A percentile compares a stretch with the other conserved stretches of the same genome.
These are phyloP conservation scores for Candida parachauliodes DNA, from an alignment of 805 yeast species.

Conservation along the genomic window DNA sequence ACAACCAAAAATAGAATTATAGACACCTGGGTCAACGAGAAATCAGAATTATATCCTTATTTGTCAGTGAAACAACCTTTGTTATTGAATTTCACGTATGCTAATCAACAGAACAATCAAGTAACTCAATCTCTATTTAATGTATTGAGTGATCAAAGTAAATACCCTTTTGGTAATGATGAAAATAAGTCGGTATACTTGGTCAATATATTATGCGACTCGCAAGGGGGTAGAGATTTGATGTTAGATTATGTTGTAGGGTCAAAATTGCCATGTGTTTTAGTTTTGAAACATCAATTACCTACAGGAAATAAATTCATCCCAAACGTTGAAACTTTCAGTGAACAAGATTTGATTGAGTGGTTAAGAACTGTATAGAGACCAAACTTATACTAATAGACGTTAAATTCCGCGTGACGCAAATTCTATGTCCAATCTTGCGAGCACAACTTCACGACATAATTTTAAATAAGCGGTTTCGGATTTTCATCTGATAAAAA, in stretches of 20 bases:
- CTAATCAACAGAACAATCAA: conserved; percentile 58
- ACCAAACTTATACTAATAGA: too few relatives aligned
- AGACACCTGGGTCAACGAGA: conserved; percentile 45
- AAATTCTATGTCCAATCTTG: too few relatives aligned
- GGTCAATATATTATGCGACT: conserved; percentile 73
- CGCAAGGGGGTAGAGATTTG: conserved; percentile 57
- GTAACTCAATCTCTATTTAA: conserved; percentile 57
- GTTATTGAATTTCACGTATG: conserved; percentile 69
- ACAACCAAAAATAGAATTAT: conserved; percentile 39
- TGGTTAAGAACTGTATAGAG: conserved; percentile 11
- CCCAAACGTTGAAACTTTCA: conserved; percentile 18
- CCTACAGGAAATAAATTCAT: conserved; percentile 35
- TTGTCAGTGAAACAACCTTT: conserved; percentile 57
- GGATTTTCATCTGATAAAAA: not conserved
- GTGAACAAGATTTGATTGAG: conserved; percentile 27
- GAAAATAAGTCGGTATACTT: conserved; percentile 40
- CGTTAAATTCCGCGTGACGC: too few relatives aligned
- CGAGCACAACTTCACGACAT: too few relatives aligned
- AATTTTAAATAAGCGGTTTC: conserved; percentile 1
- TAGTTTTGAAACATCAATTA: conserved; percentile 63
- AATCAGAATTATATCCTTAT: conserved; percentile 56
- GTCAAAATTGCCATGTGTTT: conserved; percentile 56
- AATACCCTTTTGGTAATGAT: conserved; percentile 36
- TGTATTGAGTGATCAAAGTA: conserved; percentile 18
- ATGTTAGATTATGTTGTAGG: conserved; percentile 52